Evolutionary conservation across 345 rosid genomes (phyloP).

Genomic region (Dovyalis caffra): DNA sequence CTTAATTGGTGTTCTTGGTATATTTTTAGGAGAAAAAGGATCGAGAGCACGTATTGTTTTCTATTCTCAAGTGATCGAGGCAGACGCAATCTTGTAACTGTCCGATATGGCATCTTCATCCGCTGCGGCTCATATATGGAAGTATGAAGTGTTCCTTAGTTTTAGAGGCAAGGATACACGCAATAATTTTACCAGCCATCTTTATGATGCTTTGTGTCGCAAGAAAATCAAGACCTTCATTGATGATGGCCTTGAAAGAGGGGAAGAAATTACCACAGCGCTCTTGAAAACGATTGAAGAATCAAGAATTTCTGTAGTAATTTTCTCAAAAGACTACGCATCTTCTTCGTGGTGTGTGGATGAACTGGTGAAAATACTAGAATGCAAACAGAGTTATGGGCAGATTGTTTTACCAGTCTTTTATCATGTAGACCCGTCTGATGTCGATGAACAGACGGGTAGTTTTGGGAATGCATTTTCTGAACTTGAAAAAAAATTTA

Average conservation of each 20-base stretch:
- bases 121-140: no score
- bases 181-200: no score
- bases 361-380: background rate
- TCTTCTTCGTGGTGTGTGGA: slow-evolving; percentile 3
- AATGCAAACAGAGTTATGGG: background rate
- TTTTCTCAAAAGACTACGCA: background rate
- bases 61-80: no score
- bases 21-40: no score
- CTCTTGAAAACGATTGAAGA: background rate
- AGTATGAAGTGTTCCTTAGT: no score
- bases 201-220: background rate
- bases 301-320: background rate
- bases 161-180: no score
- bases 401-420: background rate
- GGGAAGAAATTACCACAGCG: background rate
- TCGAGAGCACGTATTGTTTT: no score
- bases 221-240: background rate
- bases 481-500: background rate
- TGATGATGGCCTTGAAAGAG: no score
- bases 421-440: background rate
- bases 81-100: no score
- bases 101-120: no score
- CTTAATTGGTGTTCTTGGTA: no score
- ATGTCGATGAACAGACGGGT: background rate
- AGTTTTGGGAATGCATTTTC: background rate